A percentile compares a stretch with the other conserved stretches of the same genome.
Evolutionary conservation across 768 basidiomycete genomes (phyloP).

Genomic region (Rhodotorula toruloides): DNA sequence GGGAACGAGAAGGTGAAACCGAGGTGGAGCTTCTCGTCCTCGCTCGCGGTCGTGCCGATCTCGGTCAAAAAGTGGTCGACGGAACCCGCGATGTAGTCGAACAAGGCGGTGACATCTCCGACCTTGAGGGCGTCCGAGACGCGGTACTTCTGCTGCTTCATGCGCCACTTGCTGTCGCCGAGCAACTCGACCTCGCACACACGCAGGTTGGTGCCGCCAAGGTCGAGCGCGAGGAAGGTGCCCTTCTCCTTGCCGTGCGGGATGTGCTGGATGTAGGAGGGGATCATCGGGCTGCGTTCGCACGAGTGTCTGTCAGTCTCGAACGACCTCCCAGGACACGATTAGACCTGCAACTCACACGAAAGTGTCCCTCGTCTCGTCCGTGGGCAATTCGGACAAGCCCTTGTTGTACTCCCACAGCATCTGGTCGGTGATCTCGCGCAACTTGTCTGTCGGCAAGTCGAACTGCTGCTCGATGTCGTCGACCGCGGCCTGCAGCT

Average conservation of each 20-base stretch:
- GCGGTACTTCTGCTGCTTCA: constrained; percentile 93
- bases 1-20: constrained; percentile 83
- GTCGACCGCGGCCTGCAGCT: constrained; percentile 8
- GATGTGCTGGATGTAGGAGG: constrained; percentile 90
- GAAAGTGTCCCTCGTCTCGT: constrained; percentile 40
- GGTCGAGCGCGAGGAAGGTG: constrained; percentile 90
- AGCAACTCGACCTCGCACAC: constrained; percentile 70
- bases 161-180: constrained; percentile 78
- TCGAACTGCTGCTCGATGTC: constrained; percentile 62
- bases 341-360: constrained; percentile 54
- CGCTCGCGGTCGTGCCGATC: constrained; percentile 48
- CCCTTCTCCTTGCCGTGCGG: constrained; percentile 91
- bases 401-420: constrained; percentile 73
- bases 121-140: constrained; percentile 90
- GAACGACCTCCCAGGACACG: no score
- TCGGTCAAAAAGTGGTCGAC: constrained; percentile 91
- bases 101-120: constrained; percentile 78
- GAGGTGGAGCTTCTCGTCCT: constrained; percentile 54
- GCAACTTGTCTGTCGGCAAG: constrained; percentile 59
- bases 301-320: no score
- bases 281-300: constrained; percentile 53
- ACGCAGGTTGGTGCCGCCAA: constrained; percentile 96
- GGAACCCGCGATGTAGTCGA: constrained; percentile 96
- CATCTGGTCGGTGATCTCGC: constrained; percentile 70
- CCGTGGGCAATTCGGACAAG: constrained; percentile 64